These are phyloP conservation scores for Acanthamoeba sp. DNA, from an alignment of 208 protist species.

Conservation along the genomic window DNA sequence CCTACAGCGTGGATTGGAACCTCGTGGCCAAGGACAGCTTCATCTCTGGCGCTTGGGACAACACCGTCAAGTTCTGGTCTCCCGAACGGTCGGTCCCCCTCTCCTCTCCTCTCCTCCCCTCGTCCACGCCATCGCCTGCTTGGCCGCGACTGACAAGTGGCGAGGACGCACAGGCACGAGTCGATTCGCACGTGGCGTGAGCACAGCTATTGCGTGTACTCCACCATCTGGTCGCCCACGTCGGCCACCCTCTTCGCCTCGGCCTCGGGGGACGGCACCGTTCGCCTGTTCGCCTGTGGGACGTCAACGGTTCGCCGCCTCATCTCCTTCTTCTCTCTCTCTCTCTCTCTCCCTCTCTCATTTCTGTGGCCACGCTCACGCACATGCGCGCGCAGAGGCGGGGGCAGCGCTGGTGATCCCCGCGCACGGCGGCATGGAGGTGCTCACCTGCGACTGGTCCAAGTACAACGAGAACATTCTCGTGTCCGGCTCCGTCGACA, in stretches of 20 bases:
- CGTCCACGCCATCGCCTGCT: too few relatives aligned
- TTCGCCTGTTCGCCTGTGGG: constrained; percentile 88
- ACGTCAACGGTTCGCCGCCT: constrained; percentile 63
- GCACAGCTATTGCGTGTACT: constrained; percentile 86
- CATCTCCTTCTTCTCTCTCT: not conserved
- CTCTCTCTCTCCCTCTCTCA: not conserved
- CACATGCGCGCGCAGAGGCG: constrained; percentile 40
- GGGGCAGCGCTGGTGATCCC: constrained; percentile 77
- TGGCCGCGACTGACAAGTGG: not conserved
- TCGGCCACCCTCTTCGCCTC: constrained; percentile 82
- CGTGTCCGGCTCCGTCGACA: constrained; percentile 87
- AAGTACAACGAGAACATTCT: constrained; percentile 87
- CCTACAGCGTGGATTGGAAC: constrained; percentile 87
- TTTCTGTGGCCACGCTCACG: too few relatives aligned
- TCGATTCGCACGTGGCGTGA: constrained; percentile 85
- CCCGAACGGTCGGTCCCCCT: constrained; percentile 34
- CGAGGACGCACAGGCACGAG: not conserved
- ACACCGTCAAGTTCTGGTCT: constrained; percentile 85
- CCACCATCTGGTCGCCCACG: constrained; percentile 86
- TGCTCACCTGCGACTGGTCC: constrained; percentile 87
- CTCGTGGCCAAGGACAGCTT: constrained; percentile 83
- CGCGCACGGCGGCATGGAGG: constrained; percentile 82
- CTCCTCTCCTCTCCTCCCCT: too few relatives aligned
- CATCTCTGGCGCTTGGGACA: constrained; percentile 85
- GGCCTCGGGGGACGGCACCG: constrained; percentile 81